Evolutionary conservation across 1,284 basidiomycete species (phyloP).

Genomic region (Ceratobasidium sp.): DNA sequence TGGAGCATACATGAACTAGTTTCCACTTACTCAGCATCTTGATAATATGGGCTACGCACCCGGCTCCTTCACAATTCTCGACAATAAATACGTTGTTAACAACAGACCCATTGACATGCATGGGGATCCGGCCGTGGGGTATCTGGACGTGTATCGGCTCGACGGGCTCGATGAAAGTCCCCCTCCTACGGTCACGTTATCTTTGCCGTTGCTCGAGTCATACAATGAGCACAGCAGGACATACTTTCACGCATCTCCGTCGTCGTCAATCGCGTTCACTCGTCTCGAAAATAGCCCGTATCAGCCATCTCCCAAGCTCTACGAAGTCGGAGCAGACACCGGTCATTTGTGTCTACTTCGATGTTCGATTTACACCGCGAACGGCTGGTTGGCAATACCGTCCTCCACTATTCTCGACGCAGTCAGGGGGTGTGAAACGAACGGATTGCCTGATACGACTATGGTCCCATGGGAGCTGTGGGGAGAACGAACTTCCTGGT

Average conservation of each 20-base stretch:
- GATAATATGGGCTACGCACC: background rate
- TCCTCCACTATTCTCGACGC: background rate
- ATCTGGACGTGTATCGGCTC: background rate
- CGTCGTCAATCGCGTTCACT: background rate
- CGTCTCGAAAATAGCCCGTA: background rate
- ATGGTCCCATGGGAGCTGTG: conserved; percentile 2
- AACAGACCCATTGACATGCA: background rate
- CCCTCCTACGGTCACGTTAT: background rate
- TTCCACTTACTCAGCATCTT: background rate
- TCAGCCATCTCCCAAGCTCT: conserved; percentile 1
- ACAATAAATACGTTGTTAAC: background rate
- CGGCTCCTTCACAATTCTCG: background rate
- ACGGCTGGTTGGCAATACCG: background rate
- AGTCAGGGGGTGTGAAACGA: background rate
- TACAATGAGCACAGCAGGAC: background rate
- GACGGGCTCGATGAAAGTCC: background rate
- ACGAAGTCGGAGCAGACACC: background rate
- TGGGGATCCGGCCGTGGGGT: background rate
- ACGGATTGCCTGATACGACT: background rate
- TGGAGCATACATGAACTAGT: background rate
- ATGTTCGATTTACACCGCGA: background rate
- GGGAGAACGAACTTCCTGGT: background rate
- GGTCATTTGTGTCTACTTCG: background rate
- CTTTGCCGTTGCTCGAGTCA: background rate
- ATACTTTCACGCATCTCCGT: background rate